A percentile compares a stretch with the other conserved stretches of the same genome.
phyloP scores from a whole-genome alignment of 2,329 filamentous ascomycete genomes.

The Gaeumannomyces sp. region DNA sequence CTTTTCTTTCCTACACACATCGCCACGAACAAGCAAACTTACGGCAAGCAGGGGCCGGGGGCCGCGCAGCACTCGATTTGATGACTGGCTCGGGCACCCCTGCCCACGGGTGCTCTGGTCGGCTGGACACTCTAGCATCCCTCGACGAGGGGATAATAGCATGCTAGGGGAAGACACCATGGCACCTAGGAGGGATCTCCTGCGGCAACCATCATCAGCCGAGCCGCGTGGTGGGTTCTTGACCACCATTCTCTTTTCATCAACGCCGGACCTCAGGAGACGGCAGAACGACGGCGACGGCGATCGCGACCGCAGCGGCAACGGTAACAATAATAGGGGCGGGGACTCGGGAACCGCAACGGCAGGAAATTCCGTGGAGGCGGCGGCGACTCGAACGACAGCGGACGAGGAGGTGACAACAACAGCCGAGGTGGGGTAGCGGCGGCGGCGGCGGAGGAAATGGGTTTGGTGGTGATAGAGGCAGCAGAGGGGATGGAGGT shows the following conservation, averaged over 20 bases:
- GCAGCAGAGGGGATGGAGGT: slow-evolving; percentile 6
- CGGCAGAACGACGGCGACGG: background rate
- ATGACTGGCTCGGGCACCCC: background rate
- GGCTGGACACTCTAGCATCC: background rate
- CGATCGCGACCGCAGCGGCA: background rate
- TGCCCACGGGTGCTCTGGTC: background rate
- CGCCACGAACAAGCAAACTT: background rate
- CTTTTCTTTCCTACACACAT: background rate
- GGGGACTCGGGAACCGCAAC: slow-evolving; percentile 9
- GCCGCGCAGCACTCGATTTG: background rate
- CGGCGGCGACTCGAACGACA: slow-evolving; percentile 9
- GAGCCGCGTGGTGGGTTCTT: background rate
- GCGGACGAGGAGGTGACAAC: background rate
- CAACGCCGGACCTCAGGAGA: background rate
- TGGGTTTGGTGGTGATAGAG: slow-evolving; percentile 9
- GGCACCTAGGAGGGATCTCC: background rate
- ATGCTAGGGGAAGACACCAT: background rate
- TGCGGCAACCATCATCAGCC: background rate
- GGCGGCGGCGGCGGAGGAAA: slow-evolving; percentile 9
- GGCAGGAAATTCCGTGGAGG: slow-evolving; percentile 1
- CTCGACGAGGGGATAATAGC: background rate
- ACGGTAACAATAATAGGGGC: slow-evolving; percentile 1
- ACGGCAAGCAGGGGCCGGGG: background rate
- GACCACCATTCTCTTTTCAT: background rate
- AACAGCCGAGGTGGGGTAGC: slow-evolving; percentile 8